phyloP scores from a whole-genome alignment of 208 protist genomes.

The Leishmania braziliensis region DNA sequence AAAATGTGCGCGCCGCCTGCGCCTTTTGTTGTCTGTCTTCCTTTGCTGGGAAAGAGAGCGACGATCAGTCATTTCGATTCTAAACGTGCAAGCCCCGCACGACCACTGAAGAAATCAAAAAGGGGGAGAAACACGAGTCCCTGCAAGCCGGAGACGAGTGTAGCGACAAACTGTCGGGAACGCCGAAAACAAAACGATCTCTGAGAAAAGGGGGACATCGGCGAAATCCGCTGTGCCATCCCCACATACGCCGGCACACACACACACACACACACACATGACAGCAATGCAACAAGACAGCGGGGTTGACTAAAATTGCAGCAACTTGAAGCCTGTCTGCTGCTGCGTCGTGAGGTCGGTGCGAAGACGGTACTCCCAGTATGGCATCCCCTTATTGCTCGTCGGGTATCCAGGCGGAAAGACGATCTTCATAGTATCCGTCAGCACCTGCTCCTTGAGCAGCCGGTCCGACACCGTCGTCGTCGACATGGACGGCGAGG shows the following conservation, averaged over 20 bases:
- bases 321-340: slow-evolving; percentile 70
- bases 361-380: slow-evolving; percentile 81
- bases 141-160: background rate
- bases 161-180: background rate
- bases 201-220: too few relatives aligned
- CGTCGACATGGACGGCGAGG: slow-evolving; percentile 89
- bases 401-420: slow-evolving; percentile 74
- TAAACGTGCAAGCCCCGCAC: too few relatives aligned
- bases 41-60: background rate
- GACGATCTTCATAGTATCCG: slow-evolving; percentile 82
- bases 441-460: slow-evolving; percentile 85
- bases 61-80: background rate
- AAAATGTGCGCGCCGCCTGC: background rate
- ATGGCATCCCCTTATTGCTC: slow-evolving; percentile 54
- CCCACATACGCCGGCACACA: background rate
- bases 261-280: too few relatives aligned
- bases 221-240: background rate
- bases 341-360: slow-evolving; percentile 75
- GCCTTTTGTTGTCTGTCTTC: background rate
- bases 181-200: too few relatives aligned
- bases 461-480: slow-evolving; percentile 83
- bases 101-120: background rate
- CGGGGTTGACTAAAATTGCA: slow-evolving; percentile 35
- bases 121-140: background rate
- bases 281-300: too few relatives aligned